These are phyloP conservation scores for Penicillium desertorum DNA, from an alignment of 495 filamentous ascomycete species.

Conservation along the genomic window DNA sequence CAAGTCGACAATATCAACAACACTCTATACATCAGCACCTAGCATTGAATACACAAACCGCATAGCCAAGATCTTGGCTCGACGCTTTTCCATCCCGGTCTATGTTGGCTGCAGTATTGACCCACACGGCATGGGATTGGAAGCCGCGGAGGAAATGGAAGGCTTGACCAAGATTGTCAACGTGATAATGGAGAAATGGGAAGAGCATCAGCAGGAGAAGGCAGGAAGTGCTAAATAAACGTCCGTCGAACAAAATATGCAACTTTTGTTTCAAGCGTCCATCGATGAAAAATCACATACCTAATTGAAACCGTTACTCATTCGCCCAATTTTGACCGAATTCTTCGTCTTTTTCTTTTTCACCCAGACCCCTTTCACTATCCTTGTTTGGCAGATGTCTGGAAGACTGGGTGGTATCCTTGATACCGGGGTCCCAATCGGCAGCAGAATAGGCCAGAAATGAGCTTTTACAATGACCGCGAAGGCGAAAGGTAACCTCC, in stretches of 20 bases:
- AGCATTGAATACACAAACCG: constrained; percentile 85
- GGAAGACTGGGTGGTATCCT: neutral
- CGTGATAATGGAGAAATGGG: constrained; percentile 51
- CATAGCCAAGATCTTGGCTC: constrained; percentile 77
- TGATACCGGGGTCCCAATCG: neutral
- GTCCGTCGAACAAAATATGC: neutral
- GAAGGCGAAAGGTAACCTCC: neutral
- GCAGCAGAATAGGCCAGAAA: neutral
- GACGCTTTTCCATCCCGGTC: constrained; percentile 63
- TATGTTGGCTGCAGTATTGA: constrained; percentile 79
- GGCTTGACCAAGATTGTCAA: constrained; percentile 72
- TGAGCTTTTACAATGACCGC: neutral
- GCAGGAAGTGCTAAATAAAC: neutral
- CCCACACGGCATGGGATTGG: constrained; percentile 63
- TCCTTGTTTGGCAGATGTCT: neutral
- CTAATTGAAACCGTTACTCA: neutral
- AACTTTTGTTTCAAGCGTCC: neutral
- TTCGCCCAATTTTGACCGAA: neutral
- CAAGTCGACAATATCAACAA: constrained; percentile 61
- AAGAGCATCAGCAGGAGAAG: constrained; percentile 18
- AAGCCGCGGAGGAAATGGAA: constrained; percentile 93
- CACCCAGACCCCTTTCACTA: neutral
- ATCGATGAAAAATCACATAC: neutral
- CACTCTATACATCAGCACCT: constrained; percentile 69
- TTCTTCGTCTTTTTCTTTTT: neutral